Base-by-base conservation (phyloP, 2,329 filamentous ascomycete genomes). In the Parasarocladium wereldwijsianum region DNA sequence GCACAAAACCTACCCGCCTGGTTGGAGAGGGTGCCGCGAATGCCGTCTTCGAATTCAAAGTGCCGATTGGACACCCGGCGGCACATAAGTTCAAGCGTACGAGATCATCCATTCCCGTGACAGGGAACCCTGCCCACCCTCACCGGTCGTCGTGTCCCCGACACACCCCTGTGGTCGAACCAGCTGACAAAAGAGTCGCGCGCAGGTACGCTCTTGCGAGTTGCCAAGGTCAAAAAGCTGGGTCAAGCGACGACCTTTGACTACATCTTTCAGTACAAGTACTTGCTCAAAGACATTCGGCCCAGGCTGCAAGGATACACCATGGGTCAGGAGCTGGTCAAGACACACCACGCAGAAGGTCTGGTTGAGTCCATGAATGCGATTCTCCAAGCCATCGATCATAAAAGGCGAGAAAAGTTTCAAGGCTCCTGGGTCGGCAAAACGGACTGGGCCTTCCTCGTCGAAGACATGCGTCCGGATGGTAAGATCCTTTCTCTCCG, bases 21-120 rank as follows among this genome's bases (percentile, higher is more conserved):
- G 51, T 72, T 14, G 66, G 64, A 16, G 81, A 90, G 50, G 82
- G 81, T 15, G 75, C 78, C 15, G 80, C 82, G 31, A 87, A 90
- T 49, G 66, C 77, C 30, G 76, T 86, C 37, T 85, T 81, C 44
- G 64, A 65, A 40, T 62, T 80, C 33, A 54, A 57, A 26, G 36
- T 61, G 13, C 51, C 56, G 4, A 42, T 51, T 32, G 21, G 20
- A 26, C 23, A 49, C 31, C 36, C 46, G 21, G 38, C 49, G 24
- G 41, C 42, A 24, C 38, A 41, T 5, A 40, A 46, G 36, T 51
- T 51, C 40, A 52, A 43, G 44, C 54, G 47, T 61, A 49, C 36
- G 46, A 28, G 12, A 18, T 19, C 16, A 28, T 40, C 11, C 33
- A 31, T 14, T 27, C 29, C 4, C 43, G n/a, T 24, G 8, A 24